phyloP scores from a whole-genome alignment of 164 flowering plant genomes.

The Vitis vinifera region DNA sequence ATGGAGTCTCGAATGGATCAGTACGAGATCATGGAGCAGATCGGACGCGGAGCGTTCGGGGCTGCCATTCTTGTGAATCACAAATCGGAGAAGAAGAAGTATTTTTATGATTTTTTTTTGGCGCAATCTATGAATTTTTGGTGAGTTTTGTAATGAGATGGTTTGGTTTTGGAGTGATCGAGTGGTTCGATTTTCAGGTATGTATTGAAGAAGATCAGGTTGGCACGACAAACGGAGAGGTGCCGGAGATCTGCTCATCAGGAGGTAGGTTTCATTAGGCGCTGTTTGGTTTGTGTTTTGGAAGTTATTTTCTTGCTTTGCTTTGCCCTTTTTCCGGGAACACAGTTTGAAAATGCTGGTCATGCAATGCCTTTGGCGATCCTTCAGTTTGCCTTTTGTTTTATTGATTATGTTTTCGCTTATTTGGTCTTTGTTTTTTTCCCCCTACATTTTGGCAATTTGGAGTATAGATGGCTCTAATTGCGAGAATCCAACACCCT shows the following conservation, averaged over 20 bases:
- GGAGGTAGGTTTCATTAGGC: conserved; percentile 49
- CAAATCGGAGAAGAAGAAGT: conserved; percentile 90
- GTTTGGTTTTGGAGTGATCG: conserved; percentile 7
- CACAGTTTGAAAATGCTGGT: too few species aligned
- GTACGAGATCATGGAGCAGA: conserved; percentile 98
- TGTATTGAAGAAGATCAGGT: conserved; percentile 93
- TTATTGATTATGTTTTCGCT: not conserved
- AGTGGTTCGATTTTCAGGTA: conserved; percentile 48
- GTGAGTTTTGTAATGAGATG: not conserved
- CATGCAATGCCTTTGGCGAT: too few species aligned
- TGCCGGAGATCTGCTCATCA: conserved; percentile 98
- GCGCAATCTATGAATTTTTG: not conserved
- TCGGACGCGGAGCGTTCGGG: conserved; percentile 97
- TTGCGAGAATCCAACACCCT: conserved; percentile 90
- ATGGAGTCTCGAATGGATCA: conserved; percentile 96
- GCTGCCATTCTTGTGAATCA: conserved; percentile 95
- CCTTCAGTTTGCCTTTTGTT: too few species aligned
- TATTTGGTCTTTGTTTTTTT: not conserved
- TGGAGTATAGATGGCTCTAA: conserved; percentile 83
- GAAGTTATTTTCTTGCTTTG: not conserved
- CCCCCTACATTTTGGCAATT: conserved; percentile 12
- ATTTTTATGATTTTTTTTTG: not conserved
- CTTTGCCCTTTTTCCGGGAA: conserved; percentile 5
- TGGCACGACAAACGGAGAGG: conserved; percentile 92
- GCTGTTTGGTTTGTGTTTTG: not conserved